Percentiles rank a stretch among this genome's conserved stretches.
These are phyloP conservation scores for Colletotrichum brevisporum DNA, from an alignment of 2,329 filamentous ascomycete genomes.

Conservation along the genomic window DNA sequence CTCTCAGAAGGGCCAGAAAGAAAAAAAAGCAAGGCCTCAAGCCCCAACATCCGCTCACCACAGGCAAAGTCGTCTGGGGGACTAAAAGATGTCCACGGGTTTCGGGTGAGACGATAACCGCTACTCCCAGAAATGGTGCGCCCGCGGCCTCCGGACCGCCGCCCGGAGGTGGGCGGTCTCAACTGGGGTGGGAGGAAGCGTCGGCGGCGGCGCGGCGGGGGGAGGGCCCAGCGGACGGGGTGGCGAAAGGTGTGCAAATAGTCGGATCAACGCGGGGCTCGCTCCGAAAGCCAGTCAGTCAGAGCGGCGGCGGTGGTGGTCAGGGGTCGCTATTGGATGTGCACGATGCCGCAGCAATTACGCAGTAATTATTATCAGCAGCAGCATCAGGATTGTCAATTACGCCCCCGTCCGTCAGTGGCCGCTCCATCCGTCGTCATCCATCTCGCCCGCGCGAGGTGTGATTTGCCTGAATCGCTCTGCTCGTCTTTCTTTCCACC, in stretches of 20 bases:
- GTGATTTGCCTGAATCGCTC: conserved; percentile 8
- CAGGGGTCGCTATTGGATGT: neutral
- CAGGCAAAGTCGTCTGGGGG: neutral
- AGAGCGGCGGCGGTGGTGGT: neutral
- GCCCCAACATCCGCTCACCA: neutral
- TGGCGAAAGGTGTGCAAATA: conserved; percentile 15
- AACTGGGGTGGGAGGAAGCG: neutral
- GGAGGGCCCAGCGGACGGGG: conserved; percentile 3
- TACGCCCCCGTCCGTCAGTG: neutral
- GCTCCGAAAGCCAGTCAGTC: neutral
- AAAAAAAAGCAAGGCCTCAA: neutral
- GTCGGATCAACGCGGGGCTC: conserved; percentile 22
- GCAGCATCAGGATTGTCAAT: conserved; percentile 3
- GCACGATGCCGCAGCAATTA: neutral
- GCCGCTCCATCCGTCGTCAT: conserved; percentile 2
- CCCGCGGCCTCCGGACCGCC: conserved; percentile 13
- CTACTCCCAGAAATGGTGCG: neutral
- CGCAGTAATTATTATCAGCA: neutral
- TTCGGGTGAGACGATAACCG: conserved; percentile 1
- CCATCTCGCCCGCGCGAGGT: neutral
- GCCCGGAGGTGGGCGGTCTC: conserved; percentile 14
- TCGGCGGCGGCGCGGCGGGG: conserved; percentile 11
- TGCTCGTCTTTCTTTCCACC: neutral
- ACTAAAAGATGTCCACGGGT: neutral
- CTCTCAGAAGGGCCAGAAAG: too few relatives aligned